These are phyloP conservation scores for Vitrella brassicaformis DNA, from an alignment of 73 alveolate genomes.

Conservation along the genomic window DNA sequence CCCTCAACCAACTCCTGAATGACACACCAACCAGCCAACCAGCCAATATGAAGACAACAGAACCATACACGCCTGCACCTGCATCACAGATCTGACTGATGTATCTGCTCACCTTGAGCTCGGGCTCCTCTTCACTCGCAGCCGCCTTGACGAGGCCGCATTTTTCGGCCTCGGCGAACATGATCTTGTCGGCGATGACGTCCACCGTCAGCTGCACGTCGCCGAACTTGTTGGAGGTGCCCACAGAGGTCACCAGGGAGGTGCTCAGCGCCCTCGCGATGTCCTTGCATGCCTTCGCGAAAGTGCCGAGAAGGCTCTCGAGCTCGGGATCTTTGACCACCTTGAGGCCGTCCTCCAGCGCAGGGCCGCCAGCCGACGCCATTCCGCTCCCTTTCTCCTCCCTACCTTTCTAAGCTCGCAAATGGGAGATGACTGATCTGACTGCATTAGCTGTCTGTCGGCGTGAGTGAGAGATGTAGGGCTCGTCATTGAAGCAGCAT, in stretches of 20 bases:
- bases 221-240: conserved; percentile 42
- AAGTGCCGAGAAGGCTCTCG: too few relatives aligned
- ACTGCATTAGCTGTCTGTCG: too few relatives aligned
- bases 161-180: neutral
- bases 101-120: neutral
- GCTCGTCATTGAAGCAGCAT: too few relatives aligned
- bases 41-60: neutral
- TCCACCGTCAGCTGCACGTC: conserved; percentile 46
- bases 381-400: too few relatives aligned
- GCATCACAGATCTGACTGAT: too few relatives aligned
- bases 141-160: conserved; percentile 4
- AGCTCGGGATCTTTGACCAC: too few relatives aligned
- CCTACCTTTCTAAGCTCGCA: too few relatives aligned
- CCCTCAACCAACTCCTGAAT: neutral
- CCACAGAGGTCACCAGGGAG: neutral
- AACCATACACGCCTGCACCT: neutral
- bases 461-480: too few relatives aligned
- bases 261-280: neutral
- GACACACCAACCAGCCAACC: conserved; percentile 2
- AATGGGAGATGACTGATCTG: too few relatives aligned
- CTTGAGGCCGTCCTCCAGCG: too few relatives aligned
- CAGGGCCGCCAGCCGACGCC: too few relatives aligned
- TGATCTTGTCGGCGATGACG: conserved; percentile 23
- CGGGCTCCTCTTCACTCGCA: conserved; percentile 6
- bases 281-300: too few relatives aligned